Percentiles rank a stretch among this genome's conserved stretches.
Conservation (phyloP, 371 early-diverging fungal genomes). For the Entomophthora muscae region DNA sequence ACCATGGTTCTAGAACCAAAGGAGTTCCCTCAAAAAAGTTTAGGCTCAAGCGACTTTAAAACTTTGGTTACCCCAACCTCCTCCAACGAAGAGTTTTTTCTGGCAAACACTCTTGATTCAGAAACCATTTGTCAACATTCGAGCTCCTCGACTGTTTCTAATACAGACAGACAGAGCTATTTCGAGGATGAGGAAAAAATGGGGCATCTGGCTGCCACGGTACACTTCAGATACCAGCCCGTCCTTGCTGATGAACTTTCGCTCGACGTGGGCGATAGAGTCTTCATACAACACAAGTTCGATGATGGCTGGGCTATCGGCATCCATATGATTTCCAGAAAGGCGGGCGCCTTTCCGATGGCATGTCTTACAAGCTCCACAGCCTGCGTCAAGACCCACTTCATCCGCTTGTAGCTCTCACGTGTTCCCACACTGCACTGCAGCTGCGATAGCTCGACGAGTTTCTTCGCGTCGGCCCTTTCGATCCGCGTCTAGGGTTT, state of each 20-base stretch:
- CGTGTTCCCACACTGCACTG: neutral
- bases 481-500: neutral
- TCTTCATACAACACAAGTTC: neutral
- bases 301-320: conserved; percentile 9
- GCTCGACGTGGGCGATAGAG: neutral
- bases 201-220: neutral
- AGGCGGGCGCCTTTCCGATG: conserved; percentile 3
- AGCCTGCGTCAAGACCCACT: neutral
- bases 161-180: neutral
- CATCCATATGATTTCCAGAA: neutral
- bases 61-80: neutral
- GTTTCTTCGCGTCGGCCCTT: neutral
- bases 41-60: neutral
- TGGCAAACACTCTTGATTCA: neutral
- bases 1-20: neutral
- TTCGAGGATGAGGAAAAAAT: neutral
- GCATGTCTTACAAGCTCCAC: neutral
- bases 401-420: neutral
- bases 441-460: neutral
- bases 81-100: neutral
- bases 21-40: neutral
- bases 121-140: neutral
- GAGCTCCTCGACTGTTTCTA: neutral
- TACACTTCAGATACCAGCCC: neutral
- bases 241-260: neutral